Conservation (phyloP, 306 rosid genomes). For the Aeschynomene evenia region DNA sequence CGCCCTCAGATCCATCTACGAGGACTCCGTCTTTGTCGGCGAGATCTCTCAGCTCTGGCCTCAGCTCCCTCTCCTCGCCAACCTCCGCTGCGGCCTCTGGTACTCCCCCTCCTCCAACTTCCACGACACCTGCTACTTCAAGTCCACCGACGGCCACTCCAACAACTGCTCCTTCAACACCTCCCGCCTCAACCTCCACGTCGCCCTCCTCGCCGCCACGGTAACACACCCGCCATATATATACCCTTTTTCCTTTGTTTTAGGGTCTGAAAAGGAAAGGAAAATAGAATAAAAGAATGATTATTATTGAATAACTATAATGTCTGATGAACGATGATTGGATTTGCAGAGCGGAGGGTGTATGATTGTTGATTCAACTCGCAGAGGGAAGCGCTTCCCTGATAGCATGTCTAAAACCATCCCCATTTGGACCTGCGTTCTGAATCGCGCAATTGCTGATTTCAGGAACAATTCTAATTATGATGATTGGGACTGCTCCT, state of each 20-base stretch:
- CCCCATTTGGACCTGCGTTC: slow-evolving; percentile 89
- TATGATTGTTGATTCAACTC: slow-evolving; percentile 82
- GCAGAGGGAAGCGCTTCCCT: slow-evolving; percentile 88
- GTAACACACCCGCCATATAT: no score
- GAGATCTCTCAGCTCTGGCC: slow-evolving; percentile 81
- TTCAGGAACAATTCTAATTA: slow-evolving; percentile 17
- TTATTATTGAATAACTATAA: no score
- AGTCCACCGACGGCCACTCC: slow-evolving; percentile 95
- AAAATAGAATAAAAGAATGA: no score
- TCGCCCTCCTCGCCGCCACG: slow-evolving; percentile 76
- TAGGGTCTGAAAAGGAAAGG: no score
- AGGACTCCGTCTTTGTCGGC: slow-evolving; percentile 77
- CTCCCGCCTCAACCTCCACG: slow-evolving; percentile 86
- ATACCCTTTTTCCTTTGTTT: no score
- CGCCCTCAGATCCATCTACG: slow-evolving; percentile 76
- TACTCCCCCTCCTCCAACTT: slow-evolving; percentile 58
- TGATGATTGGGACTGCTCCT: slow-evolving; percentile 78
- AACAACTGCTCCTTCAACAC: slow-evolving; percentile 84
- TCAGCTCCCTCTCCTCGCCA: slow-evolving; percentile 83
- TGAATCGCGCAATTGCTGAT: slow-evolving; percentile 64
- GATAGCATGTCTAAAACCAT: slow-evolving; percentile 97
- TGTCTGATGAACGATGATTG: no score
- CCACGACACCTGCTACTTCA: slow-evolving; percentile 83
- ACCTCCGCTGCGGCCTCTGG: slow-evolving; percentile 94
- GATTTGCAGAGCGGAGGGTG: slow-evolving; percentile 87